Base-by-base conservation (phyloP, 345 rosid species). In the Sisymbrium irio region DNA sequence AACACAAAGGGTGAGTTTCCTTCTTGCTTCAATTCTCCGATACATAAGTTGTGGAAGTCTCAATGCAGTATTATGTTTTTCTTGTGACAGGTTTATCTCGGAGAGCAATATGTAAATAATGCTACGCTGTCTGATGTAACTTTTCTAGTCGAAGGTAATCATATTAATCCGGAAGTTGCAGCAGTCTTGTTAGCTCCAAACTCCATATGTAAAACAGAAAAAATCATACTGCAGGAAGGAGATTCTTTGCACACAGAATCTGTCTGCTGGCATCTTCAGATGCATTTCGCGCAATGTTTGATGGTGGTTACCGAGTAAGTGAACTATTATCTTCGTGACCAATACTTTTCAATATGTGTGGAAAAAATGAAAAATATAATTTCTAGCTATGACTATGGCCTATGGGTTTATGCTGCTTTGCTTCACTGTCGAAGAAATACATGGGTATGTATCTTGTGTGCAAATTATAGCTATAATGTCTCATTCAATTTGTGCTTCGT, bases 261-360 rank as follows among this genome's bases (percentile, higher is more conserved):
- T 95, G 99, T 82, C 79, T 95, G 51, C 94, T 95, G 72, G 99
- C 98, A 83, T 95, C 99, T 69, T 95, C 99, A 65, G 99, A 95
- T 79, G 96, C 99, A 77, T 95, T 95, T 73, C 97, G 97, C 69
- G 99, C 99, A 71, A 92, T 95, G 99, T 95, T 95, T 76, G 99
- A 95, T 74, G 98, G 99, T 77, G 97, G 98, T 76, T 95, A 92
- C 75, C 85, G 97, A 86, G 99, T 92, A 79, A 87, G 96, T 81
- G 40, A 60, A 33, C 47, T 50, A 36, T 18, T 7, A 2, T 0
- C 3, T 37, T 11, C 15, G 5, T 72, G 55, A 55, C 62, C 41
- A 14, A 15, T 20, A 40, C 15, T 76, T 65, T 73, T 50, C 25
- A 49, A 15, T 61, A 35, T 44, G 40, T 49, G 58, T 18, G 63